These are phyloP conservation scores for Phytophthora cactorum DNA, from an alignment of 352 stramenopile genomes.

Conservation along the genomic window DNA sequence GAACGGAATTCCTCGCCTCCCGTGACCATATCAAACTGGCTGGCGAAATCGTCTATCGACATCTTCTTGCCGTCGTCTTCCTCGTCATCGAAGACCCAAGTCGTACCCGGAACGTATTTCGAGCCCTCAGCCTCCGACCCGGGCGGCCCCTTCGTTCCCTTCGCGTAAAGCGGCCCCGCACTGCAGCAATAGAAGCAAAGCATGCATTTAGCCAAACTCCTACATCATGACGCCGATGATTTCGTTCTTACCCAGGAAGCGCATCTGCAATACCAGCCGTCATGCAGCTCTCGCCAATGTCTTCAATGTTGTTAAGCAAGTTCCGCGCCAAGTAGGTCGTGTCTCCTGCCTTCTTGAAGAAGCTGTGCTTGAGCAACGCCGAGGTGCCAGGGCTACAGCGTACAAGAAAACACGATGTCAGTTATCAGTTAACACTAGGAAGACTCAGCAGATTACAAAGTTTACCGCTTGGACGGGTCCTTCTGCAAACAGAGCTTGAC, in stretches of 20 bases:
- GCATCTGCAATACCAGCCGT: conserved; percentile 82
- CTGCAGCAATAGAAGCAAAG: conserved; percentile 34
- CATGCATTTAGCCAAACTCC: not conserved
- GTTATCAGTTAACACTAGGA: not conserved
- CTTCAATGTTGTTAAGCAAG: conserved; percentile 80
- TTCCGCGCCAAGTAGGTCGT: conserved; percentile 69
- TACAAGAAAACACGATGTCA: conserved; percentile 3
- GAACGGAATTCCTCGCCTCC: conserved; percentile 87
- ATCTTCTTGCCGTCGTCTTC: conserved; percentile 75
- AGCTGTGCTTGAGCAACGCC: conserved; percentile 88
- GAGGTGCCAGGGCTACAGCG: conserved; percentile 72
- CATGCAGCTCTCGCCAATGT: conserved; percentile 91
- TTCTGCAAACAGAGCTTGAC: conserved; percentile 91
- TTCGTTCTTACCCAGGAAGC: conserved; percentile 66
- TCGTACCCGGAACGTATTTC: conserved; percentile 90
- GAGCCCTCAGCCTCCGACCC: conserved; percentile 66
- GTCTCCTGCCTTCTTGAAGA: conserved; percentile 89
- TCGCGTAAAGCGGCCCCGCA: conserved; percentile 83
- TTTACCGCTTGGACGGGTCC: conserved; percentile 83
- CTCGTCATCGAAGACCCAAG: conserved; percentile 91
- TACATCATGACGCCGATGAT: not conserved
- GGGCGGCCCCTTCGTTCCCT: conserved; percentile 74
- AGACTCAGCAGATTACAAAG: not conserved
- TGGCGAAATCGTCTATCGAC: conserved; percentile 89
- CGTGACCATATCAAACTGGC: conserved; percentile 89